Base-by-base conservation (phyloP, 495 filamentous ascomycete species). In the Aspergillus cristatus region DNA sequence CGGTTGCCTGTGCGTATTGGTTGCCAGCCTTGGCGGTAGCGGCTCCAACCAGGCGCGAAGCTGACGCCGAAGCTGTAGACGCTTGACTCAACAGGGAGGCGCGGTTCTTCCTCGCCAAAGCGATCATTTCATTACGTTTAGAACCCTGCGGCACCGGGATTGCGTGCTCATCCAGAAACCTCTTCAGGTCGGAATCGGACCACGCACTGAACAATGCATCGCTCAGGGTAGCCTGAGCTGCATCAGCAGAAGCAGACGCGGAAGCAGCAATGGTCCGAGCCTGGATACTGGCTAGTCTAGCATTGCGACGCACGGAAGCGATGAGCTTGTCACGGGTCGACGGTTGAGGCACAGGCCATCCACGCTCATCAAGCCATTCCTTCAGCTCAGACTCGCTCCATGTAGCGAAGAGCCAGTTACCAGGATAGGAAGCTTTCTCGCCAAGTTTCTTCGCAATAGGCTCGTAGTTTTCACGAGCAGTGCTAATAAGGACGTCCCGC, bases 351-450 rank as follows among this genome's bases (percentile, higher is more conserved):
- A 70, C 81, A n/a, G 86, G 81, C 55, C 86, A 78, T 41, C 91
- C 91, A 50, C 85, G 79, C 47, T 84, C 81, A 55, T 96, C 90
- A 7, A 96, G 78, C 82, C 84, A 98, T 47, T 81, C 74, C 59
- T 81, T 84, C 29, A 81, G 56, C 25, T 82, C 79, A 37, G 79
- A 83, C 28, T 90, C 75, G 31, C 80, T 76, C 91, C 91, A 98
- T 25, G 81, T 68, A 41, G 77, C 76, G 50, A 95, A 98, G 22
- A 97, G 65, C 91, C 91, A 98, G 60, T 94, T 79, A n/a, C 91
- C 91, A 28, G 91, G 91, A 47, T 98, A 98, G 7, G 74, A 54
- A 26, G 75, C 65, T 1, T 85, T 82, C 60, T 95, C 83, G 43
- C 84, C 85, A 28, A 74, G 68, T 63, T 94, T 96, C 53, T 87